phyloP scores from a whole-genome alignment of 2,329 filamentous ascomycete genomes.

The Arthroderma uncinatum region DNA sequence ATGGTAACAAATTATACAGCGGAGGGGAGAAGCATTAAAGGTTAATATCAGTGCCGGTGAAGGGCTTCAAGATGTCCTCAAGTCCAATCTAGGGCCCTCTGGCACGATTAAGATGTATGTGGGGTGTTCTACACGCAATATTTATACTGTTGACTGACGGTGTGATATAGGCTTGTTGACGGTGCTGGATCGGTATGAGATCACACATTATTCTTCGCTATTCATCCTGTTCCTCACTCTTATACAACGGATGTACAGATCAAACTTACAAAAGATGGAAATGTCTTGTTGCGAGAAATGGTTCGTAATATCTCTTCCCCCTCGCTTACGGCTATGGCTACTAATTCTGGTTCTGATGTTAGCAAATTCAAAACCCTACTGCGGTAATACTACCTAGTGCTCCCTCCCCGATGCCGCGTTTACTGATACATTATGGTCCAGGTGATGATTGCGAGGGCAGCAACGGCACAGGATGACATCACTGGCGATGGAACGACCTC shows the following conservation, averaged over 20 bases:
- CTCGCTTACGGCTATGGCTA: neutral
- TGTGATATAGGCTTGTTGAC: constrained; percentile 46
- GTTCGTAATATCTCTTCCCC: constrained; percentile 25
- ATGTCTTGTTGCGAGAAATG: constrained; percentile 64
- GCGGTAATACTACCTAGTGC: constrained; percentile 48
- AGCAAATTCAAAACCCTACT: constrained; percentile 96
- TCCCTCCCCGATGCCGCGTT: constrained; percentile 8
- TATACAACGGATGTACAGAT: constrained; percentile 46
- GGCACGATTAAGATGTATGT: constrained; percentile 90
- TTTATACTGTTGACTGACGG: constrained; percentile 22
- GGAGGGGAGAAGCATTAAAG: constrained; percentile 88
- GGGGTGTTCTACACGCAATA: constrained; percentile 6
- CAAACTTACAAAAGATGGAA: constrained; percentile 98
- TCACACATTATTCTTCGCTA: neutral
- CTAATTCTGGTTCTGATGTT: neutral
- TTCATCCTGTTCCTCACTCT: neutral
- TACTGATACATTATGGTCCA: constrained; percentile 16
- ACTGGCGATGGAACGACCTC: constrained; percentile 96
- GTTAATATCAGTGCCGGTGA: constrained; percentile 97
- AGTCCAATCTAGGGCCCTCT: constrained; percentile 86
- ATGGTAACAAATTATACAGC: constrained; percentile 46
- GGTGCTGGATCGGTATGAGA: constrained; percentile 47
- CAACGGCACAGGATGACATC: constrained; percentile 96
- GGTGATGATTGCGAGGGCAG: constrained; percentile 65
- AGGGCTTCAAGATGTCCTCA: constrained; percentile 84